Base-by-base conservation (phyloP, 768 basidiomycete genomes). In the Udeniomyces megalosporus region DNA sequence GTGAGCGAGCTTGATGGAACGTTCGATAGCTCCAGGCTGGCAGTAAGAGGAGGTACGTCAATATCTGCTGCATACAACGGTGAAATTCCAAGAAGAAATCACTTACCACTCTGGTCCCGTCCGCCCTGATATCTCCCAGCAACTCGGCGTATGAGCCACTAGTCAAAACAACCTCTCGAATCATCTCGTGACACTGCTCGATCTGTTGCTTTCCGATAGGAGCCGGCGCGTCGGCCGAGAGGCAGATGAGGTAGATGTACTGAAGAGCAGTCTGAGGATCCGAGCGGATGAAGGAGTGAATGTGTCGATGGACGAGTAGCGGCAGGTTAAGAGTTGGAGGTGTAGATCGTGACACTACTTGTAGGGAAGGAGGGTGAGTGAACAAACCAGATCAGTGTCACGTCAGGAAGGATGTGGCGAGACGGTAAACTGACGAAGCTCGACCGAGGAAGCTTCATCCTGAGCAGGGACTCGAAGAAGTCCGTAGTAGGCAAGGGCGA, bases 251-350 rank as follows among this genome's bases (percentile, higher is more conserved):
- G 70, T 90, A 91, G 26, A 92, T 85, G 67, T 96, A 97, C 74
- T 99, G 91, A 55, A 99, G 75, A 0, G 92, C 93, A 69, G 92
- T 88, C 69, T 86, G 84, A 0, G 92, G 86, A 68, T 95, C 93
- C 79, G 88, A 82, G 74, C 85, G 87, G 29, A 86, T 86, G 71
- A 97, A 95, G 64, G 85, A 86, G 38, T 89, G 82, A 48, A 95
- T 82, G 70, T 99, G 96, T 17, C 90, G 85, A 82, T 90, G 91
- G 62, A 91, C 81, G 24, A 96, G 73, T 3, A 88, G 86, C 0
- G 89, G 80, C 24, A 97, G 77, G 70, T 85, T 86, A 50, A 92
- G 76, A 60, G 66, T 67, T 17, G 38, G 38, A 17, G 38, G 38
- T 17, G 38, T 42, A 8, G 38, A 42, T 42, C 17, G 38, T 17